Base-by-base conservation (phyloP, 805 yeast genomes). In the Pichia sporocuriosa region DNA sequence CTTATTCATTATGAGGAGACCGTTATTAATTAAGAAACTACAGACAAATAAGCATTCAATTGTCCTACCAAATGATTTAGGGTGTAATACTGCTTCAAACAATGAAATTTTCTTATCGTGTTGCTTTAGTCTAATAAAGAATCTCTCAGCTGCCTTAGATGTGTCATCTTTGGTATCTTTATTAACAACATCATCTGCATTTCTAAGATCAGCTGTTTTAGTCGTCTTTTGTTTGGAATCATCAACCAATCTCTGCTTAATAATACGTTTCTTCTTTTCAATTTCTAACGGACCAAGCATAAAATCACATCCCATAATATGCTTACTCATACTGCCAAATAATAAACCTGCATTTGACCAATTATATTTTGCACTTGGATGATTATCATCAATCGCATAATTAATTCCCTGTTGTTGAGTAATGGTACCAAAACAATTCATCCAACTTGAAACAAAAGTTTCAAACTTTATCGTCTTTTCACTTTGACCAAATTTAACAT, bases 1-100 rank as follows among this genome's bases (percentile, higher is more conserved):
- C 35, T 68, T 69, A n/a, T 68, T 75, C 19, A 87, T 50, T 20
- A 66, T 62, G 27, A 87, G 59, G 50, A 68, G 75, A 0, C 84
- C 88, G 52, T 85, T 94, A 52, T 80, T 75, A 2, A 87, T 75
- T 34, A 90, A 63, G 53, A 89, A 88, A 56, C 95, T 83, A 0
- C 85, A 72, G 54, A 80, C 84, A 53, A 89, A 89, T 52, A 90
- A 62, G 55, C 86, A 87, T 58, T 90, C 97, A 2, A 89, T 79
- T 1, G 88, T 74, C 56, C 81, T 88, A 1, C 83, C 68, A 59
- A 81, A 89, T 6, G 90, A 81, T 13, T 63, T 47, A 1, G 96
- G 96, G 56, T 90, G 79, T 16, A 89, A 66, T 38, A 85, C 73
- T 50, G 84, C 80, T 46, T 69, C 66, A 54, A 76, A 85, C 35